These are phyloP conservation scores for Obba rivulosa DNA, from an alignment of 768 basidiomycete genomes.

Conservation along the genomic window DNA sequence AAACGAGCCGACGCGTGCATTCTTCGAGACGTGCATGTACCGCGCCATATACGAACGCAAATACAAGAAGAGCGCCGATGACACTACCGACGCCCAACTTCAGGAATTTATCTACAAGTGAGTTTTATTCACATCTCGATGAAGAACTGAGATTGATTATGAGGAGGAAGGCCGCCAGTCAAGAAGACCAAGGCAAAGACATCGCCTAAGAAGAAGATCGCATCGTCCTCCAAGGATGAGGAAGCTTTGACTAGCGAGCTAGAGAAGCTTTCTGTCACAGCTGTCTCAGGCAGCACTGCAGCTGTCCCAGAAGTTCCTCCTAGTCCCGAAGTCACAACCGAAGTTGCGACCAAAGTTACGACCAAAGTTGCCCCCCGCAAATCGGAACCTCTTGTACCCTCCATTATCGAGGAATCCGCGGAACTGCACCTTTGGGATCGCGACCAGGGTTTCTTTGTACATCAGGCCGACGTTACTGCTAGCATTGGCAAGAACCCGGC, in stretches of 20 bases:
- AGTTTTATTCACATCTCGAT: slow-evolving; percentile 26
- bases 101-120: slow-evolving; percentile 81
- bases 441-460: slow-evolving; percentile 41
- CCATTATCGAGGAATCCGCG: slow-evolving; percentile 39
- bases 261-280: slow-evolving; percentile 9
- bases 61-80: slow-evolving; percentile 67
- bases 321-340: slow-evolving; percentile 6
- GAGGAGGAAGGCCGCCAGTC: slow-evolving; percentile 8
- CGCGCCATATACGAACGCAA: slow-evolving; percentile 97
- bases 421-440: slow-evolving; percentile 61
- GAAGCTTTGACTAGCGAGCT: slow-evolving; percentile 10
- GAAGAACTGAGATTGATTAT: not conserved
- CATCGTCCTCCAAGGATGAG: slow-evolving; percentile 10
- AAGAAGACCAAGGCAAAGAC: slow-evolving; percentile 20
- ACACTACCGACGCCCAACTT: slow-evolving; percentile 59
- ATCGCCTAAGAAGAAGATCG: slow-evolving; percentile 6
- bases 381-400: slow-evolving; percentile 12
- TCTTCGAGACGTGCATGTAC: slow-evolving; percentile 93
- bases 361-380: slow-evolving; percentile 1
- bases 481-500: slow-evolving; percentile 42
- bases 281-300: slow-evolving; percentile 6
- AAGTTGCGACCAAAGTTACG: slow-evolving; percentile 14
- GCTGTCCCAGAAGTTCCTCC: not conserved
- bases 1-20: slow-evolving; percentile 68
- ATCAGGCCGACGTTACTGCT: slow-evolving; percentile 50